phyloP scores from a whole-genome alignment of 2,329 filamentous ascomycete species.

The Metarhizium sp. region DNA sequence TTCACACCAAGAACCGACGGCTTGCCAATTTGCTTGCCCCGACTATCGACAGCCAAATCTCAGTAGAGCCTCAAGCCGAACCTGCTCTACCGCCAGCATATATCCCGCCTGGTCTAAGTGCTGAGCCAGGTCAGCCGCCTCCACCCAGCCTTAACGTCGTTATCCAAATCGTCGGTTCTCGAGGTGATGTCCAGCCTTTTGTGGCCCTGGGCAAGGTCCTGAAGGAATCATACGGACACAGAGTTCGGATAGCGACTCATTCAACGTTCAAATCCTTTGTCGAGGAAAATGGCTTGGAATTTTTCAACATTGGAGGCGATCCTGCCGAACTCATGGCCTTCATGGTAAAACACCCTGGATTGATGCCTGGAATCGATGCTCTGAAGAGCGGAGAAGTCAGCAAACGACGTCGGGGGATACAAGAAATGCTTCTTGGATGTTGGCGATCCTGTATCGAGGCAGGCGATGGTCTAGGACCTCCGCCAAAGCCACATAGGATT shows the following conservation, averaged over 20 bases:
- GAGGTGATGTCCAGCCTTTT: slow-evolving; percentile 70
- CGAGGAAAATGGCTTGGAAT: slow-evolving; percentile 61
- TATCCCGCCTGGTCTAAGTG: slow-evolving; percentile 63
- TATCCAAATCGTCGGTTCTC: slow-evolving; percentile 65
- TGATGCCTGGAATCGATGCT: slow-evolving; percentile 75
- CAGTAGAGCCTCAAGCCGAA: slow-evolving; percentile 35
- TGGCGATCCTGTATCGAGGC: slow-evolving; percentile 81
- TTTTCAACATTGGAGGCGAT: slow-evolving; percentile 69
- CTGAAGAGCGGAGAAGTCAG: slow-evolving; percentile 69
- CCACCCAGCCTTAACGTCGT: slow-evolving; percentile 58
- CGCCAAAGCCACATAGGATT: slow-evolving; percentile 33
- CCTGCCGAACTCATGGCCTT: slow-evolving; percentile 74
- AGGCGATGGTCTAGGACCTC: slow-evolving; percentile 53
- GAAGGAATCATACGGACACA: slow-evolving; percentile 56
- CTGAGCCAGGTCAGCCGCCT: slow-evolving; percentile 45
- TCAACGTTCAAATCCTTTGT: slow-evolving; percentile 59
- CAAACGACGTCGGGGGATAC: slow-evolving; percentile 64
- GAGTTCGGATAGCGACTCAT: slow-evolving; percentile 67
- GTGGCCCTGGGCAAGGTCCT: slow-evolving; percentile 58
- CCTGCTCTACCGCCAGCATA: slow-evolving; percentile 54
- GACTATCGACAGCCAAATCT: slow-evolving; percentile 48
- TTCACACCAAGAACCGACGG: slow-evolving; percentile 59
- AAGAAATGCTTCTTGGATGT: slow-evolving; percentile 72
- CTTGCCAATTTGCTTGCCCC: slow-evolving; percentile 60
- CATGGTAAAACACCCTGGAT: slow-evolving; percentile 81